Evolutionary conservation across 164 flowering plant genomes (phyloP).

Genomic region (Annona squamosa): DNA sequence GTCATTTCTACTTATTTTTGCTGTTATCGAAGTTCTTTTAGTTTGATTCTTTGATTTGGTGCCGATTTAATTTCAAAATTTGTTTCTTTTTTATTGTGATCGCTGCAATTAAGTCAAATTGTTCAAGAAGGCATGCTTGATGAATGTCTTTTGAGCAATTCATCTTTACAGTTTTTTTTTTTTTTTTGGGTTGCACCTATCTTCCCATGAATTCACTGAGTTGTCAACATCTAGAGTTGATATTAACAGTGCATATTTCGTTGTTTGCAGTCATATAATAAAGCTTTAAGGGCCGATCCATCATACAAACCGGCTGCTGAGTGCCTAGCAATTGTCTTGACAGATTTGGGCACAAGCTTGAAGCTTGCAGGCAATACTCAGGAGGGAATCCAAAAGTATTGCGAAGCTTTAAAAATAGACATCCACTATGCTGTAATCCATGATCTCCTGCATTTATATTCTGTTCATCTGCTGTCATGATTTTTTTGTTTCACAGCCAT

Average conservation of each 20-base stretch:
- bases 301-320: slow-evolving; percentile 91
- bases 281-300: slow-evolving; percentile 77
- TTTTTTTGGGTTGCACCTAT: neutral
- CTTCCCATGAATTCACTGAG: neutral
- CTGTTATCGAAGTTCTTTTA: neutral
- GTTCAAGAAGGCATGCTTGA: neutral
- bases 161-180: no score
- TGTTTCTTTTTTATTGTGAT: neutral
- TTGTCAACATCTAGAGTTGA: neutral
- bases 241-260: neutral
- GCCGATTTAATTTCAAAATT: neutral
- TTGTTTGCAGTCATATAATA: slow-evolving; percentile 73
- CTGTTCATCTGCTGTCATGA: neutral
- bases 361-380: slow-evolving; percentile 97
- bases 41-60: neutral
- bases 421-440: slow-evolving; percentile 88
- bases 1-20: neutral
- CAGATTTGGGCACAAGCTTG: slow-evolving; percentile 95
- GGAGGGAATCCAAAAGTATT: slow-evolving; percentile 92
- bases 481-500: neutral
- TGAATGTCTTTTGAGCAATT: neutral
- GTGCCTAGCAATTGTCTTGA: slow-evolving; percentile 88
- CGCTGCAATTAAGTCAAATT: neutral
- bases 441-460: slow-evolving; percentile 4
- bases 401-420: slow-evolving; percentile 88